These are phyloP conservation scores for Sanghuangporus sanghuang DNA, from an alignment of 1,284 basidiomycete species.

Conservation along the genomic window DNA sequence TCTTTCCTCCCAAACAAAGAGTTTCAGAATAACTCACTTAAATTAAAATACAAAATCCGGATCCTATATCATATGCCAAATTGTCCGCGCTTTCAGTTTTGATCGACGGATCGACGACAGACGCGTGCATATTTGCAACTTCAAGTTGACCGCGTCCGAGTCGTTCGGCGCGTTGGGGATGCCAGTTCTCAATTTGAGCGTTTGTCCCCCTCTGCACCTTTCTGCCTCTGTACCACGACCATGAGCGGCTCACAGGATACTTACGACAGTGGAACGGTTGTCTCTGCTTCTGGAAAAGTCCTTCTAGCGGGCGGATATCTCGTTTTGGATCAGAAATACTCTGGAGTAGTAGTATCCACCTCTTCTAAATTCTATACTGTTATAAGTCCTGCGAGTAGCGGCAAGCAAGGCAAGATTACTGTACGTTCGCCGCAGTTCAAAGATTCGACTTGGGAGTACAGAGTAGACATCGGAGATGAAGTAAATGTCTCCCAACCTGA, in stretches of 20 bases:
- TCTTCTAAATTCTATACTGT: constrained; percentile 91
- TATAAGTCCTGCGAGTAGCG: constrained; percentile 32
- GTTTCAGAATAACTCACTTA: too few species aligned
- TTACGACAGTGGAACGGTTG: constrained; percentile 40
- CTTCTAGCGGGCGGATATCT: constrained; percentile 93
- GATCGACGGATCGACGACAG: background rate
- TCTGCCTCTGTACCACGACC: background rate
- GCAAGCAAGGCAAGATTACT: constrained; percentile 41
- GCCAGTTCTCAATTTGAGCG: background rate
- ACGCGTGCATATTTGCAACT: background rate
- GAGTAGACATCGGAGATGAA: constrained; percentile 39
- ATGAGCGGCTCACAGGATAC: constrained; percentile 3
- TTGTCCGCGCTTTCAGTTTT: background rate
- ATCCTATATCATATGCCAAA: background rate
- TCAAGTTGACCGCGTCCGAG: background rate
- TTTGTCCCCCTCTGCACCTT: background rate
- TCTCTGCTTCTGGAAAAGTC: constrained; percentile 95
- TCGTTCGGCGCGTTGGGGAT: background rate
- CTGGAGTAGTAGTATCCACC: constrained; percentile 85
- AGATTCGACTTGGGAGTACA: constrained; percentile 76
- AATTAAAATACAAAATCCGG: background rate
- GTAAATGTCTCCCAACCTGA: constrained; percentile 41
- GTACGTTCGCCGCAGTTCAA: constrained; percentile 92
- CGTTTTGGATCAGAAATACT: constrained; percentile 80
- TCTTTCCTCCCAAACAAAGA: too few species aligned